phyloP scores from a whole-genome alignment of 495 filamentous ascomycete genomes.

The Neurospora sublineolata region DNA sequence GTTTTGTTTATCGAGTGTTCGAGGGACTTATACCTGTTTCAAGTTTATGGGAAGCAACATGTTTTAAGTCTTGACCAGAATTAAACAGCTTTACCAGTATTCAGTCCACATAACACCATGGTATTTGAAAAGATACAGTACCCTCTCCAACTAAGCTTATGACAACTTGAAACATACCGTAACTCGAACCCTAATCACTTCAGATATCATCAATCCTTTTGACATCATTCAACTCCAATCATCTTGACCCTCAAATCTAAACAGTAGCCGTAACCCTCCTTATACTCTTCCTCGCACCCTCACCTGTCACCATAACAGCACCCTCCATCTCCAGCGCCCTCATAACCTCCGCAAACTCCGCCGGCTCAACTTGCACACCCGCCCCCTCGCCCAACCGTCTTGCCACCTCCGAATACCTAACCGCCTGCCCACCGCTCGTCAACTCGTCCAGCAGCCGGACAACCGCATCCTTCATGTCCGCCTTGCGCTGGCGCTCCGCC shows the following conservation, averaged over 20 bases:
- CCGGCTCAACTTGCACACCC: conserved; percentile 57
- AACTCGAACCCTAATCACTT: not conserved
- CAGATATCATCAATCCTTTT: not conserved
- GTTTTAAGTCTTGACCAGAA: not conserved
- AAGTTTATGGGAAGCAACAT: not conserved
- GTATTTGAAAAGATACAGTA: not conserved
- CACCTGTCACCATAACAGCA: conserved; percentile 65
- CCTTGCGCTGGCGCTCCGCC: conserved; percentile 64
- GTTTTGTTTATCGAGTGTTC: not conserved
- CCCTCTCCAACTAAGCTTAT: not conserved
- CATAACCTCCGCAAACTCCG: conserved; percentile 73
- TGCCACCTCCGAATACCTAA: conserved; percentile 67
- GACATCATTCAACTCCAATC: not conserved
- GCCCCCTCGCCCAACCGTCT: conserved; percentile 63
- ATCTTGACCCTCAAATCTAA: conserved; percentile 4
- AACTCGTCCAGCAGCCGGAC: conserved; percentile 68
- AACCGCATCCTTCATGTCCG: conserved; percentile 75
- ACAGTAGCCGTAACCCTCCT: conserved; percentile 53
- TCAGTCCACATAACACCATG: not conserved
- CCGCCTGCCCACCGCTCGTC: conserved; percentile 50
- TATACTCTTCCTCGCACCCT: conserved; percentile 72
- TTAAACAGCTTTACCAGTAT: not conserved
- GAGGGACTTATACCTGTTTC: not conserved
- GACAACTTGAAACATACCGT: not conserved
- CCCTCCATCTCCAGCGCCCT: conserved; percentile 77